Evolutionary conservation across 2,329 filamentous ascomycete genomes (phyloP).

Genomic region (Plenodomus lindquistii): DNA sequence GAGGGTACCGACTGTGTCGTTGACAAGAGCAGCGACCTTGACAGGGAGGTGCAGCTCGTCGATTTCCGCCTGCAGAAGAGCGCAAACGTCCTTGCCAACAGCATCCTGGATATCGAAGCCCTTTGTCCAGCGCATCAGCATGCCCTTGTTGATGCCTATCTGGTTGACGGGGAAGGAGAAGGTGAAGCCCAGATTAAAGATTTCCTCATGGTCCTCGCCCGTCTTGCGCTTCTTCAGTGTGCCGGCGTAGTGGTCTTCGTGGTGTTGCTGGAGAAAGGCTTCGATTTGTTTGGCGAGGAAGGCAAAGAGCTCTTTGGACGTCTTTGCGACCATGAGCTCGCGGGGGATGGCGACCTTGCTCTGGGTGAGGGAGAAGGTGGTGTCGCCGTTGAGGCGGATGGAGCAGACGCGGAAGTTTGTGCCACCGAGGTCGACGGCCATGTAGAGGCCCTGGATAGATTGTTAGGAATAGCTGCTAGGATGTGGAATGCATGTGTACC

Average conservation of each 20-base stretch:
- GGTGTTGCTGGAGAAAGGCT: constrained; percentile 81
- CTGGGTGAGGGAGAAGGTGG: constrained; percentile 90
- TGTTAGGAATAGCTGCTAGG: not conserved
- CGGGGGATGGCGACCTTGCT: constrained; percentile 90
- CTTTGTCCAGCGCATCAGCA: constrained; percentile 96
- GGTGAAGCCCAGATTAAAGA: constrained; percentile 96
- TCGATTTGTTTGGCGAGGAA: constrained; percentile 95
- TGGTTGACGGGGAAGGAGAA: constrained; percentile 98
- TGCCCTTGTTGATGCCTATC: constrained; percentile 91
- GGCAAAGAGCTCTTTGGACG: constrained; percentile 81
- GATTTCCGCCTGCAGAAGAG: constrained; percentile 84
- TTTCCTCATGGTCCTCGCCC: constrained; percentile 69
- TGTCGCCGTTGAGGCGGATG: constrained; percentile 89
- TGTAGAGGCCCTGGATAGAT: constrained; percentile 78
- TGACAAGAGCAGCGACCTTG: constrained; percentile 92
- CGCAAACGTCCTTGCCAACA: constrained; percentile 91
- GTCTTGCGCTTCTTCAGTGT: constrained; percentile 64
- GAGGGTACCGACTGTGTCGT: constrained; percentile 95
- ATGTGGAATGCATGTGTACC: constrained; percentile 70
- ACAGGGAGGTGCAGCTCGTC: constrained; percentile 85
- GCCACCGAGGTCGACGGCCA: constrained; percentile 95
- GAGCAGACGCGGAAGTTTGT: constrained; percentile 99
- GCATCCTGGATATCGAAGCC: constrained; percentile 97
- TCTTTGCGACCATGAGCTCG: constrained; percentile 87
- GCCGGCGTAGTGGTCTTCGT: constrained; percentile 82